Evolutionary conservation across 2,329 filamentous ascomycete genomes (phyloP), one percentile per base, ranked within the genome.

Genomic region (Nigrograna mackinnonii): DNA sequence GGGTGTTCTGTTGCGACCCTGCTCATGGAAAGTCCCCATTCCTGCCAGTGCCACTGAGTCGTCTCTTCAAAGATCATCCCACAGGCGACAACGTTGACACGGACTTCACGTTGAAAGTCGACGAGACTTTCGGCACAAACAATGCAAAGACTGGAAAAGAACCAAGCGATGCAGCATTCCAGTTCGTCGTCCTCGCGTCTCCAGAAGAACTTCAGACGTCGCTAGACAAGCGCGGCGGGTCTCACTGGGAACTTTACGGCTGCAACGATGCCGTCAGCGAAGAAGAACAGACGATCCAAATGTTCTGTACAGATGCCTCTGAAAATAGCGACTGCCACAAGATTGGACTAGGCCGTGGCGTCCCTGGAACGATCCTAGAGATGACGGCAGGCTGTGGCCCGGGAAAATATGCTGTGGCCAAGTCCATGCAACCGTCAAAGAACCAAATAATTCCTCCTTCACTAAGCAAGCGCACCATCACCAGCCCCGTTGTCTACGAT

Each of bases 151-250:
- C 41, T 22, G 24, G 38, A 28, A 21, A 33, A 20, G 44, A 44
- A 12, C 62, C 65, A 4, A 54, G 66, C 21, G 55, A 70, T 12
- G 38, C 52, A 0, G 48, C 58, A 1, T 72, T 73, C 48, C 43
- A 55, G 17, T 72, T 66, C 26, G 35, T 57, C 9, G 55, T 72
- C 16, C 43, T 72, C 5, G 55, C 56, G 5, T 41, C 36, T 3
- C 68, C 70, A 5, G 59, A 68, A 21, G 58, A 62, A 32, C 32
- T 69, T 4, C 60, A 69, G 22, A 33, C 55, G 12, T 62, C 62
- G 1, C 48, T 76, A 0, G 62, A 71, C 48, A 70, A 68, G 52
- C 62, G 72, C 16, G 71, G 76, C 43, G 72, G 72, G 11, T 75
- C 71, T 3, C 67, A 72, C 56, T 75, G 67, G 72, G 72, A 72